Evolutionary conservation across 495 filamentous ascomycete species (phyloP).

Genomic region (Hypoxylon rickii): DNA sequence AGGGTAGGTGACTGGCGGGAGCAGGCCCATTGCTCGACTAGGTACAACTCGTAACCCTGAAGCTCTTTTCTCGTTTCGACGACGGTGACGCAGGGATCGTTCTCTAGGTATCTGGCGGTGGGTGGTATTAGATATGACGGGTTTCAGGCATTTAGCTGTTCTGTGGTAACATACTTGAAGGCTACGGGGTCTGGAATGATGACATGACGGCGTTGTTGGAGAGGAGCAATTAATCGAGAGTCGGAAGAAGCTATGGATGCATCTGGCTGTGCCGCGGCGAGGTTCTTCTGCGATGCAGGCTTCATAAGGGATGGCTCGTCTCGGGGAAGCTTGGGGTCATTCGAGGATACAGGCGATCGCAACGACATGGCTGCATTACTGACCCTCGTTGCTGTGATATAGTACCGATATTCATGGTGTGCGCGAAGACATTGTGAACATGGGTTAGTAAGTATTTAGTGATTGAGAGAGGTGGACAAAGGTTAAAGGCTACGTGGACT

Average conservation of each 20-base stretch:
- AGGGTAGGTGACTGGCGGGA: conserved; percentile 88
- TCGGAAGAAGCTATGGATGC: conserved; percentile 16
- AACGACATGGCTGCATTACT: conserved; percentile 38
- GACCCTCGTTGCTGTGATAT: conserved; percentile 11
- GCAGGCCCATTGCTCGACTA: conserved; percentile 98
- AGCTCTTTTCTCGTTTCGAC: conserved; percentile 70
- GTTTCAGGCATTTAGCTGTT: too few species aligned
- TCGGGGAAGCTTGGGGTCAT: conserved; percentile 27
- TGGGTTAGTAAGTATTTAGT: background rate
- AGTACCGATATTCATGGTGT: conserved; percentile 30
- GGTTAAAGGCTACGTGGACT: background rate
- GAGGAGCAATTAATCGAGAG: conserved; percentile 16
- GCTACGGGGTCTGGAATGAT: conserved; percentile 77
- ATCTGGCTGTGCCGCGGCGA: conserved; percentile 12
- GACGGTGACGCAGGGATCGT: conserved; percentile 77
- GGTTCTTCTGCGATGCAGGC: conserved; percentile 17
- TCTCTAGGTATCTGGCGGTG: conserved; percentile 76
- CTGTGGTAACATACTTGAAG: conserved; percentile 57
- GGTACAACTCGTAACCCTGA: conserved; percentile 87
- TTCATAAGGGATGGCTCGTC: conserved; percentile 23
- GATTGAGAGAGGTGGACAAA: background rate
- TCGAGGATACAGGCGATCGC: conserved; percentile 34
- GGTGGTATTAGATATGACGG: conserved; percentile 2
- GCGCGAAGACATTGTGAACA: conserved; percentile 1
- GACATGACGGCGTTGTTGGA: conserved; percentile 50